These are phyloP conservation scores for Solanum piurae DNA, from an alignment of 257 asterid genomes.

Conservation along the genomic window DNA sequence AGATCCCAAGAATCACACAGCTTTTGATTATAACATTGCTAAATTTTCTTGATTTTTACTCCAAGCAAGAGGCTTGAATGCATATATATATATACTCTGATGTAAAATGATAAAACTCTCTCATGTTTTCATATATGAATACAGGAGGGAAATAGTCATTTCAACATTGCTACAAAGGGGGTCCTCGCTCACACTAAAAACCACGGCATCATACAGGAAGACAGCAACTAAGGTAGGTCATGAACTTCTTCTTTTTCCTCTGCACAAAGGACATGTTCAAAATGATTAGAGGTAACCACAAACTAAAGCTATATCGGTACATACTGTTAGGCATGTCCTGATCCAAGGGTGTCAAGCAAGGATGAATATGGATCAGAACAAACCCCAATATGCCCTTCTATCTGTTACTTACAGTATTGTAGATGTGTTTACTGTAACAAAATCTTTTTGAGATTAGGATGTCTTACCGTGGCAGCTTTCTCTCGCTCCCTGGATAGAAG, in stretches of 20 bases:
- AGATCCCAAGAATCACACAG: neutral
- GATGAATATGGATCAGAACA: conserved; percentile 22
- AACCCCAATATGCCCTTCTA: neutral
- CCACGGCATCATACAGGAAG: neutral
- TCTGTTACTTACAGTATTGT: neutral
- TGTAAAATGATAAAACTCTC: neutral
- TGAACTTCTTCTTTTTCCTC: conserved; percentile 17
- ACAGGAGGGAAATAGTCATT: neutral
- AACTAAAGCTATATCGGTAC: neutral
- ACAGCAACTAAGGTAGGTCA: conserved; percentile 20
- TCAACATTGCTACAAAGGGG: neutral
- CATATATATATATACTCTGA: neutral
- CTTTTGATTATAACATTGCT: neutral
- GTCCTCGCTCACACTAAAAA: neutral
- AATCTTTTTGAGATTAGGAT: neutral
- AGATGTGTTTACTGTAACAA: neutral
- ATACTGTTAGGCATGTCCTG: neutral
- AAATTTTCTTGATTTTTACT: neutral
- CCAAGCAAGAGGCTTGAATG: conserved; percentile 3
- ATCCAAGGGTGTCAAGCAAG: conserved; percentile 24
- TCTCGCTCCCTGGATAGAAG: conserved; percentile 5
- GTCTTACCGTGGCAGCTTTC: conserved; percentile 12
- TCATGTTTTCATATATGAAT: neutral
- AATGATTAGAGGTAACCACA: neutral
- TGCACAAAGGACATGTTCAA: conserved; percentile 10